Evolutionary conservation across 495 filamentous ascomycete species (phyloP).

Genomic region (Pseudotulostoma volvatum): DNA sequence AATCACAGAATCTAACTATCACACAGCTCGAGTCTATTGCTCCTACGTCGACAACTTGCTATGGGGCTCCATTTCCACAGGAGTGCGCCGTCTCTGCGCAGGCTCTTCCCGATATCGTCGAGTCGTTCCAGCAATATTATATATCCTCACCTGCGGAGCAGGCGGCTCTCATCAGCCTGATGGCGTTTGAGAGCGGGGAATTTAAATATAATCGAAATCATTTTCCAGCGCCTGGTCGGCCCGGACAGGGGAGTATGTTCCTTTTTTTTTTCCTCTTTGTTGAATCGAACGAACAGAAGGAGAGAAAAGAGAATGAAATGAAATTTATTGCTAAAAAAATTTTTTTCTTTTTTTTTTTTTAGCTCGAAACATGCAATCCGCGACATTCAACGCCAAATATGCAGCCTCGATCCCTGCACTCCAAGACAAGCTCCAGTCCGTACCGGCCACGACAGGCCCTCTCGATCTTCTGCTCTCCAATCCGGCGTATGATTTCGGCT

Average conservation of each 20-base stretch:
- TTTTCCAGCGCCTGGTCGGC: conserved; percentile 30
- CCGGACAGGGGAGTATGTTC: conserved; percentile 53
- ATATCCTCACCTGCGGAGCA: conserved; percentile 39
- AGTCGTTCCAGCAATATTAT: conserved; percentile 39
- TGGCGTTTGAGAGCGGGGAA: conserved; percentile 51
- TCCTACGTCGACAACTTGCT: conserved; percentile 31
- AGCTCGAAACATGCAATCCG: conserved; percentile 60
- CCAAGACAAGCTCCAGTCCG: conserved; percentile 16
- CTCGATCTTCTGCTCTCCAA: conserved; percentile 42
- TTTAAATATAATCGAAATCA: conserved; percentile 55
- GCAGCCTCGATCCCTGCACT: conserved; percentile 39
- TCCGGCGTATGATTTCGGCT: conserved; percentile 49
- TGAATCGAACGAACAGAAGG: too few species aligned
- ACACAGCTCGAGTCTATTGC: conserved; percentile 34
- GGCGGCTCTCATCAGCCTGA: conserved; percentile 44
- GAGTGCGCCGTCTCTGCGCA: conserved; percentile 54
- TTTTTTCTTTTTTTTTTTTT: not conserved
- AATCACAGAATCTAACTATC: conserved; percentile 16
- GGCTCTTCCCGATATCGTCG: conserved; percentile 39
- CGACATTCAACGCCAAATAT: conserved; percentile 44
- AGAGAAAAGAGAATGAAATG: too few species aligned
- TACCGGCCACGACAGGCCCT: conserved; percentile 28
- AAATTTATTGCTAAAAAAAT: too few species aligned
- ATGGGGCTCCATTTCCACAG: conserved; percentile 17
- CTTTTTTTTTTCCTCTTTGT: not conserved